Conservation (phyloP, 768 basidiomycete genomes). For the Vararia minispora region DNA sequence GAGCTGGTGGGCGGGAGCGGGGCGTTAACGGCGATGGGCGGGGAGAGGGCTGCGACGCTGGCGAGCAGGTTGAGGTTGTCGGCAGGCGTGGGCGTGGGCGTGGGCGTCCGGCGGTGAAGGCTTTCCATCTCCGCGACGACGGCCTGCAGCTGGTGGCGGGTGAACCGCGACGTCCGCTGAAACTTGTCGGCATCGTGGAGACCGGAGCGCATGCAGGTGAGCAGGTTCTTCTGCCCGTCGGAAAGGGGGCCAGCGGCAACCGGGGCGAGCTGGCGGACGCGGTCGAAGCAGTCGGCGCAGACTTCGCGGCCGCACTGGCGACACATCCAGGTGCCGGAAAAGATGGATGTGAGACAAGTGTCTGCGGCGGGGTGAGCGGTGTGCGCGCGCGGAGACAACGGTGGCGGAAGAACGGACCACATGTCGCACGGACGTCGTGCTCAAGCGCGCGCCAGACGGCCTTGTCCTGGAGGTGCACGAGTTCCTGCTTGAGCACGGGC, state of each 20-base stretch:
- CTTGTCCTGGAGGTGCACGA: constrained; percentile 43
- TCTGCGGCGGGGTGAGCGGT: constrained; percentile 42
- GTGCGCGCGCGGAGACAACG: constrained; percentile 6
- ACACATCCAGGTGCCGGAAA: constrained; percentile 85
- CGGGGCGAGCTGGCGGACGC: constrained; percentile 49
- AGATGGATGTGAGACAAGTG: constrained; percentile 88
- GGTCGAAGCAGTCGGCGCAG: constrained; percentile 72
- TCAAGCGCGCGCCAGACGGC: constrained; percentile 67
- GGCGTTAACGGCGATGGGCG: constrained; percentile 5
- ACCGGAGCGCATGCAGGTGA: constrained; percentile 45
- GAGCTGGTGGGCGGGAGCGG: too few relatives aligned
- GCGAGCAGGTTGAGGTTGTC: constrained; percentile 11
- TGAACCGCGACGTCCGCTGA: constrained; percentile 10
- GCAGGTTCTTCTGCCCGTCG: constrained; percentile 43
- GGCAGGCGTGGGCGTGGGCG: background rate
- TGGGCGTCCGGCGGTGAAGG: background rate
- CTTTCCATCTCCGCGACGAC: constrained; percentile 7
- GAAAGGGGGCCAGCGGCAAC: constrained; percentile 35
- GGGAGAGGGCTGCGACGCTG: constrained; percentile 10
- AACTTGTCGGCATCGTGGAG: constrained; percentile 6
- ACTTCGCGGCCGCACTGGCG: constrained; percentile 80
- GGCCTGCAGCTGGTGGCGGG: constrained; percentile 8
- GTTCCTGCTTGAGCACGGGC: constrained; percentile 55
- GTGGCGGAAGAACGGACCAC: constrained; percentile 39
- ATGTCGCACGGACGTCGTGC: constrained; percentile 76